These are phyloP conservation scores for Amylocarpus encephaloides DNA, from an alignment of 2,329 filamentous ascomycete genomes.

Conservation along the genomic window DNA sequence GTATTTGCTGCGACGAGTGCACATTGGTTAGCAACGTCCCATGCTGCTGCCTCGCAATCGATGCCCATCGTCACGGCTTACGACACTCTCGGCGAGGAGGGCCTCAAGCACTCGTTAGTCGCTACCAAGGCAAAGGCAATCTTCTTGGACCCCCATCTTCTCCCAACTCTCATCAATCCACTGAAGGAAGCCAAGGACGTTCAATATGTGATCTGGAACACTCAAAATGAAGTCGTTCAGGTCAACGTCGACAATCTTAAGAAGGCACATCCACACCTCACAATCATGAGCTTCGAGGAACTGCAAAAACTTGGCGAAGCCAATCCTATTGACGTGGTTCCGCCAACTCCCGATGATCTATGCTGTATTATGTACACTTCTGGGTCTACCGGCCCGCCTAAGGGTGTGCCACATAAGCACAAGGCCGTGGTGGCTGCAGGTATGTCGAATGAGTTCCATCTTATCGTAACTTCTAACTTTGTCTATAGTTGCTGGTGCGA, in stretches of 20 bases:
- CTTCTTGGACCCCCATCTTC: conserved; percentile 77
- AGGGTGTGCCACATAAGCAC: conserved; percentile 83
- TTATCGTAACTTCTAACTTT: conserved; percentile 34
- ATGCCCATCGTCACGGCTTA: conserved; percentile 92
- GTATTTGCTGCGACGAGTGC: conserved; percentile 69
- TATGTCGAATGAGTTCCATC: conserved; percentile 62
- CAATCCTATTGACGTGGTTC: conserved; percentile 64
- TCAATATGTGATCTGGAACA: conserved; percentile 58
- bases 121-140: conserved; percentile 78
- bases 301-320: conserved; percentile 45
- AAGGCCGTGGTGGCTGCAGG: conserved; percentile 74
- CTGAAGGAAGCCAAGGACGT: conserved; percentile 51
- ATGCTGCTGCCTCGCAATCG: conserved; percentile 74
- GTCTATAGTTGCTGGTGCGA: conserved; percentile 66
- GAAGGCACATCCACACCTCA: conserved; percentile 48
- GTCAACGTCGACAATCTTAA: conserved; percentile 48
- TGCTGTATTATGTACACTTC: conserved; percentile 87
- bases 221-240: conserved; percentile 43
- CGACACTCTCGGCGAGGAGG: conserved; percentile 80
- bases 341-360: conserved; percentile 67
- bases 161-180: conserved; percentile 51
- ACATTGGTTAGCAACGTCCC: conserved; percentile 75
- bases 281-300: conserved; percentile 48
- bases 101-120: conserved; percentile 76
- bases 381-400: conserved; percentile 81